Conservation (phyloP, 2,329 filamentous ascomycete species). For the Arthroderma sp. region DNA sequence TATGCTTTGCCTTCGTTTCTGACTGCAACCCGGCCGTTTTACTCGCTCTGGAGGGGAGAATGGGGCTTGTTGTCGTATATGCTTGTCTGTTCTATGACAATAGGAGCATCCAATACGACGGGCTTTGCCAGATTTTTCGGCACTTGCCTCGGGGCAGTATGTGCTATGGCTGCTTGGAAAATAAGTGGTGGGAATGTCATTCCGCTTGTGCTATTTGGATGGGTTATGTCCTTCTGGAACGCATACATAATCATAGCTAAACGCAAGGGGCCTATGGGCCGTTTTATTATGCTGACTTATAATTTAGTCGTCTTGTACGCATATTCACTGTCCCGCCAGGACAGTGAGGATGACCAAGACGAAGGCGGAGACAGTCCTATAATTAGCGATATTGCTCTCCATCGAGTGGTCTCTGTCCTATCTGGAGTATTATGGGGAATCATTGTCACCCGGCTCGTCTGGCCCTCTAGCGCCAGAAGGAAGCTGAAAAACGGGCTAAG, state of each 20-base stretch:
- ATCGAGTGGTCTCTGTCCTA: conserved; percentile 76
- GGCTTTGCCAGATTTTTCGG: conserved; percentile 75
- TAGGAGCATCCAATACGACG: conserved; percentile 89
- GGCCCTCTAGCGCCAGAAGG: conserved; percentile 79
- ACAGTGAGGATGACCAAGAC: conserved; percentile 68
- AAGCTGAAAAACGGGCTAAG: conserved; percentile 85
- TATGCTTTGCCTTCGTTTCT: conserved; percentile 87
- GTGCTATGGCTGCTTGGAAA: conserved; percentile 66
- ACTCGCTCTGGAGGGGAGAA: conserved; percentile 82
- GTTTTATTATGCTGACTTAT: conserved; percentile 90
- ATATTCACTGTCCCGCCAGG: conserved; percentile 71
- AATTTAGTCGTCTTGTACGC: conserved; percentile 91
- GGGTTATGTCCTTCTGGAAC: conserved; percentile 65
- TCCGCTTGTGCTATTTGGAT: conserved; percentile 67
- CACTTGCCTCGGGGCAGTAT: conserved; percentile 65
- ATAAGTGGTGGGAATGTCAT: conserved; percentile 60
- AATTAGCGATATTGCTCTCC: conserved; percentile 75
- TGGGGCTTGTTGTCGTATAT: conserved; percentile 96
- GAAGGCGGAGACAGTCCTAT: conserved; percentile 73
- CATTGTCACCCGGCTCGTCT: conserved; percentile 75
- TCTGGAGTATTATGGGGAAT: conserved; percentile 86
- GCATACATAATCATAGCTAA: conserved; percentile 81
- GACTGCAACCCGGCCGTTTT: conserved; percentile 60
- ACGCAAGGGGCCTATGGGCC: conserved; percentile 76
- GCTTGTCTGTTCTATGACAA: conserved; percentile 96